Conservation (phyloP, 2,329 filamentous ascomycete genomes). For the Exophiala sideris region DNA sequence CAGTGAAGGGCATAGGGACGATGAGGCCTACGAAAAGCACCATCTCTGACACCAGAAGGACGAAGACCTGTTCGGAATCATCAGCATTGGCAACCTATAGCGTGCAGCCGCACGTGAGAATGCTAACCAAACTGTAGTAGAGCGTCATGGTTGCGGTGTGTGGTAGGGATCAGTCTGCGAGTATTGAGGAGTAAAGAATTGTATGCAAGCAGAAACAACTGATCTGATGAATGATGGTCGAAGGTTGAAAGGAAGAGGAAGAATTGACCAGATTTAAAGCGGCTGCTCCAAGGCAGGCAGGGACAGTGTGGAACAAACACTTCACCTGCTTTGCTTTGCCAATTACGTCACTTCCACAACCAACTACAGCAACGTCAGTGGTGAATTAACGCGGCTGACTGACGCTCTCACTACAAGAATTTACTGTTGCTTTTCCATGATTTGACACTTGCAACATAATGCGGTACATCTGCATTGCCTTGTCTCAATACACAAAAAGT, state of each 20-base stretch:
- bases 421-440: too few relatives aligned
- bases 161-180: neutral
- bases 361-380: too few relatives aligned
- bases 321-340: too few relatives aligned
- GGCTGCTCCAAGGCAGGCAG: neutral
- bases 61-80: slow-evolving; percentile 41
- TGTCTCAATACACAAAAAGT: too few relatives aligned
- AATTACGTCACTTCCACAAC: too few relatives aligned
- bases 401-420: too few relatives aligned
- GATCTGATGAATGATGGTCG: neutral
- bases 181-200: neutral
- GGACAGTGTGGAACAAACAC: too few relatives aligned
- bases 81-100: slow-evolving; percentile 4
- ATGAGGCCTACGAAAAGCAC: slow-evolving; percentile 49
- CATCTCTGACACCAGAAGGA: slow-evolving; percentile 51
- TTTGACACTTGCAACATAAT: too few relatives aligned
- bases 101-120: neutral
- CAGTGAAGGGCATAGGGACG: slow-evolving; percentile 81
- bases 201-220: neutral
- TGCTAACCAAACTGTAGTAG: slow-evolving; percentile 54
- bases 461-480: too few relatives aligned
- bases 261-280: slow-evolving; percentile 2
- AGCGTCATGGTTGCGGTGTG: slow-evolving; percentile 58
- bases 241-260: neutral
- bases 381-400: too few relatives aligned